These are phyloP conservation scores for Heritiera littoralis DNA, from an alignment of 345 rosid species.

Conservation along the genomic window DNA sequence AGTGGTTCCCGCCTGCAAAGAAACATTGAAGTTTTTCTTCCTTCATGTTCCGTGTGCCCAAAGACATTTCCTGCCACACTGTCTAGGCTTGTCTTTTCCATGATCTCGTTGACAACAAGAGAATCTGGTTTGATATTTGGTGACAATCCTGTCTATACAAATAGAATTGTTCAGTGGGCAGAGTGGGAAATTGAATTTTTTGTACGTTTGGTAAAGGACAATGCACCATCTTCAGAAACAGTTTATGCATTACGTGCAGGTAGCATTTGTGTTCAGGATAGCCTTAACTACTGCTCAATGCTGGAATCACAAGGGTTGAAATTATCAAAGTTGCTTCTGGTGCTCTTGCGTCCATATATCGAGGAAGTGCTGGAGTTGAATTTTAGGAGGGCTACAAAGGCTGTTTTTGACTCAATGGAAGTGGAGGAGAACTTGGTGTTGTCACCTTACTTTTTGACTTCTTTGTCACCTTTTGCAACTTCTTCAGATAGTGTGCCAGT, in stretches of 20 bases:
- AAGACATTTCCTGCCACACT: slow-evolving; percentile 76
- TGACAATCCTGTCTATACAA: slow-evolving; percentile 79
- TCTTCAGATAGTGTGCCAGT: slow-evolving; percentile 62
- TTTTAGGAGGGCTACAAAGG: slow-evolving; percentile 78
- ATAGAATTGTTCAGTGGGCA: slow-evolving; percentile 91
- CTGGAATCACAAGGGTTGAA: slow-evolving; percentile 85
- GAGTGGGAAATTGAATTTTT: slow-evolving; percentile 91
- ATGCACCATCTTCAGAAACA: slow-evolving; percentile 78
- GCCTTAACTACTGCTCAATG: slow-evolving; percentile 72
- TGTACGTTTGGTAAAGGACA: slow-evolving; percentile 78
- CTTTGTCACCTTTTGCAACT: slow-evolving; percentile 61
- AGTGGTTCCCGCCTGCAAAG: slow-evolving; percentile 56
- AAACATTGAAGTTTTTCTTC: slow-evolving; percentile 65
- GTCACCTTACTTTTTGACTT: slow-evolving; percentile 52
- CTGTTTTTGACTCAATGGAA: slow-evolving; percentile 58
- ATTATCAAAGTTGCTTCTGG: slow-evolving; percentile 82
- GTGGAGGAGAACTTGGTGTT: slow-evolving; percentile 52
- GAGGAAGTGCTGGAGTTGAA: slow-evolving; percentile 94
- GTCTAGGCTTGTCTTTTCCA: slow-evolving; percentile 77
- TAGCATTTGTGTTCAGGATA: slow-evolving; percentile 68
- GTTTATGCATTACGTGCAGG: slow-evolving; percentile 78
- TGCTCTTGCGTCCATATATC: slow-evolving; percentile 76
- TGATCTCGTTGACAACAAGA: slow-evolving; percentile 62
- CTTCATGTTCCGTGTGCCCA: slow-evolving; percentile 73
- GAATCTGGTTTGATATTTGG: slow-evolving; percentile 81